These are phyloP conservation scores for Zalaria obscura DNA, from an alignment of 2,329 filamentous ascomycete genomes.

Conservation along the genomic window DNA sequence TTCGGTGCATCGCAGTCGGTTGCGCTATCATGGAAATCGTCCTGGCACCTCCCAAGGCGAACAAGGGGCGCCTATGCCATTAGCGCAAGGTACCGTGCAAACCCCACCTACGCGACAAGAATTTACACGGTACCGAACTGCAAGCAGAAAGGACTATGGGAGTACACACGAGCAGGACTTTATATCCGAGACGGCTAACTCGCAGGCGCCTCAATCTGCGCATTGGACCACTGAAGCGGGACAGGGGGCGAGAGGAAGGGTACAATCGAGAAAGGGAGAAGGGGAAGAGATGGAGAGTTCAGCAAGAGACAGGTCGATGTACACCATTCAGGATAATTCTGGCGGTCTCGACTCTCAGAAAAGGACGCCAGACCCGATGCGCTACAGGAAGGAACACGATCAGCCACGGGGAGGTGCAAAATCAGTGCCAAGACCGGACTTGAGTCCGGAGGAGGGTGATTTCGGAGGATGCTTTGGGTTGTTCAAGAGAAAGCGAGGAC, in stretches of 20 bases:
- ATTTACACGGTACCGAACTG: not conserved
- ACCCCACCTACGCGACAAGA: not conserved
- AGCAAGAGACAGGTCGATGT: not conserved
- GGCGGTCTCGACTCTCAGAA: not conserved
- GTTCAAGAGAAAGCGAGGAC: slow-evolving; percentile 18
- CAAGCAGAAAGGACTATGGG: not conserved
- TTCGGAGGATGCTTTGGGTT: slow-evolving; percentile 17
- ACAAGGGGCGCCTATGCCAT: not conserved
- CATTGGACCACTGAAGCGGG: not conserved
- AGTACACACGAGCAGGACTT: not conserved
- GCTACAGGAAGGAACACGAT: not conserved
- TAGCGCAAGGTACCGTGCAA: not conserved
- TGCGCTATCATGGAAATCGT: slow-evolving; percentile 8
- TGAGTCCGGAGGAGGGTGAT: slow-evolving; percentile 10
- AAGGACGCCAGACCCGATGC: not conserved
- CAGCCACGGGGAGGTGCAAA: slow-evolving; percentile 9
- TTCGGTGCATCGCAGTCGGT: slow-evolving; percentile 7
- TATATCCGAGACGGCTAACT: not conserved
- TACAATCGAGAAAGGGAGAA: not conserved
- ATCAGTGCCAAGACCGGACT: slow-evolving; percentile 17
- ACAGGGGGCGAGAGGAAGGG: not conserved
- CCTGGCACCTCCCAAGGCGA: not conserved
- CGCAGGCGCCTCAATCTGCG: not conserved
- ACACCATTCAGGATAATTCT: not conserved
- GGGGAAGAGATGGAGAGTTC: not conserved